A percentile compares a stretch with the other conserved stretches of the same genome.
Conservation (phyloP, 768 basidiomycete species). For the Cubamyces lactineus region DNA sequence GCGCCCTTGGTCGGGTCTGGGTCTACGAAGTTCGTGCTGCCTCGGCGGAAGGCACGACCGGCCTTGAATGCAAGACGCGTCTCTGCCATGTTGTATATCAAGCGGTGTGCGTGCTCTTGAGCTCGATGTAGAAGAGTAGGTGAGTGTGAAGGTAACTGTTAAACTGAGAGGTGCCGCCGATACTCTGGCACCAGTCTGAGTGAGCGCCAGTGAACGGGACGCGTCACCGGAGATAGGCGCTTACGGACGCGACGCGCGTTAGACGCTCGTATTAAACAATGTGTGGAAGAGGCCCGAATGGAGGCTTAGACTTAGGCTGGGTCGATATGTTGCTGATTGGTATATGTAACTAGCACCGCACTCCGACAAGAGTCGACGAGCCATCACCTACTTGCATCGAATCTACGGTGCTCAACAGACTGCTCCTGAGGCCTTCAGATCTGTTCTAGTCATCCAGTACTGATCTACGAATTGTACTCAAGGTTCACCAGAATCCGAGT, state of each 20-base stretch:
- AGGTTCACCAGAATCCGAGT: too few relatives aligned
- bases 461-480: too few relatives aligned
- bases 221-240: slow-evolving; percentile 20
- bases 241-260: slow-evolving; percentile 11
- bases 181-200: too few relatives aligned
- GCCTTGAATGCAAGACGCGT: slow-evolving; percentile 57
- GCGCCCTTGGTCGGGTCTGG: slow-evolving; percentile 74
- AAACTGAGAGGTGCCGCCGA: neutral
- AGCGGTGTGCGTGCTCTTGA: neutral
- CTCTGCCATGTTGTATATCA: slow-evolving; percentile 21
- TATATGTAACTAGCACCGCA: too few relatives aligned
- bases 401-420: too few relatives aligned
- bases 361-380: too few relatives aligned
- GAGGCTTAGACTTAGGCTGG: too few relatives aligned
- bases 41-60: slow-evolving; percentile 73
- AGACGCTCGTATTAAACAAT: neutral
- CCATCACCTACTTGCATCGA: too few relatives aligned
- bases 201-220: slow-evolving; percentile 8
- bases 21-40: slow-evolving; percentile 68
- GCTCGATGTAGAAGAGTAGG: neutral
- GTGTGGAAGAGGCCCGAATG: too few relatives aligned
- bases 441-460: too few relatives aligned
- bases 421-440: too few relatives aligned
- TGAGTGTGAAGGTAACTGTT: neutral
- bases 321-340: too few relatives aligned